These are phyloP conservation scores for Mucor mucedo DNA, from an alignment of 371 early-diverging fungal species.

Conservation along the genomic window DNA sequence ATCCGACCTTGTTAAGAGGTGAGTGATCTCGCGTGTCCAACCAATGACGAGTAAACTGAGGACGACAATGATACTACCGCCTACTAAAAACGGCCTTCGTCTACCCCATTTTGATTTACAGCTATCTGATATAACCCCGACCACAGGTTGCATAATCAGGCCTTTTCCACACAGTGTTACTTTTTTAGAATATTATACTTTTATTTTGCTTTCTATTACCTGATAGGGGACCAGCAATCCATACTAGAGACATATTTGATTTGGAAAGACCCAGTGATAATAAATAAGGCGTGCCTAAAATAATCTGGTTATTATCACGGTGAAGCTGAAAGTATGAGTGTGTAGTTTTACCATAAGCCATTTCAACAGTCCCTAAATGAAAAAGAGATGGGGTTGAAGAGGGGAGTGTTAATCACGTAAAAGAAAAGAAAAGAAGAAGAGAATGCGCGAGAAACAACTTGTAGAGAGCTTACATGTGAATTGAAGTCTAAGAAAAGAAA, in stretches of 20 bases:
- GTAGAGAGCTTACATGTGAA: conserved; percentile 44
- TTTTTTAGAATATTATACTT: too few species aligned
- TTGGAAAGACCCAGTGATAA: conserved; percentile 85
- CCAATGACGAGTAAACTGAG: conserved; percentile 75
- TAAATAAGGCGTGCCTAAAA: conserved; percentile 88
- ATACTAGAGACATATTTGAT: conserved; percentile 87
- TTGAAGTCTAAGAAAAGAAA: conserved; percentile 34
- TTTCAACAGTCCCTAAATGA: conserved; percentile 67
- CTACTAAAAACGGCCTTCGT: conserved; percentile 75
- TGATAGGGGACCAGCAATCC: conserved; percentile 97
- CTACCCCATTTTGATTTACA: conserved; percentile 74
- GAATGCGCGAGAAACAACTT: not conserved
- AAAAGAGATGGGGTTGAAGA: not conserved
- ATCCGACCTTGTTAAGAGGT: conserved; percentile 41
- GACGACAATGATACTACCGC: conserved; percentile 70
- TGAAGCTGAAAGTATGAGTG: too few species aligned
- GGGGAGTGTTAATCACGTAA: too few species aligned
- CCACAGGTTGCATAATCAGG: conserved; percentile 83
- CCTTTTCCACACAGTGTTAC: conserved; percentile 39
- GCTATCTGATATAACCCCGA: conserved; percentile 78
- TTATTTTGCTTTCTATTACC: conserved; percentile 46
- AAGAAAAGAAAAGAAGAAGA: not conserved
- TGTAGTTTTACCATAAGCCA: conserved; percentile 58
- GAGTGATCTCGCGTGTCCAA: conserved; percentile 78
- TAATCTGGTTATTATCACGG: not conserved